phyloP scores from a whole-genome alignment of 768 basidiomycete species.

The Russula dissimulans region DNA sequence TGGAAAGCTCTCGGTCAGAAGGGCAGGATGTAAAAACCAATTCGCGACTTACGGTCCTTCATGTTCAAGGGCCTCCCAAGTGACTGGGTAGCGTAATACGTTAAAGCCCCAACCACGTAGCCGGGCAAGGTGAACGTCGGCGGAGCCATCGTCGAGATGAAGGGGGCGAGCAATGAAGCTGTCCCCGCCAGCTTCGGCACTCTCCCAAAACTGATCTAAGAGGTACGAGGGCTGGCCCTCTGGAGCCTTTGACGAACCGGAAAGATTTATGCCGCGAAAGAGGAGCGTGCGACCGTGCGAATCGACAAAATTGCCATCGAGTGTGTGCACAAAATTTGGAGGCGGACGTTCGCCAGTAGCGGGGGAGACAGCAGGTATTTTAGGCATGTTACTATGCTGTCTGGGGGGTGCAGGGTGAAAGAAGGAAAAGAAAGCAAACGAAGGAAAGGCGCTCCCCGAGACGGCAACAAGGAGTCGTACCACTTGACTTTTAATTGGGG shows the following conservation, averaged over 20 bases:
- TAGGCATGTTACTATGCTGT: conserved; percentile 36
- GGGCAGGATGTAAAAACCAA: neutral
- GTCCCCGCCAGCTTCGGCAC: conserved; percentile 56
- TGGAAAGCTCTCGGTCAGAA: conserved; percentile 26
- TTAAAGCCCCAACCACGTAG: conserved; percentile 93
- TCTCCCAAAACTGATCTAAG: conserved; percentile 74
- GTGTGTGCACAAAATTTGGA: conserved; percentile 54
- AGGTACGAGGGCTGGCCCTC: conserved; percentile 56
- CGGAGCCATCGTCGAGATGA: conserved; percentile 74
- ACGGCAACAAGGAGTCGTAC: conserved; percentile 14
- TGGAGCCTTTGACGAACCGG: conserved; percentile 83
- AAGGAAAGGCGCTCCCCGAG: neutral
- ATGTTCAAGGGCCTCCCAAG: conserved; percentile 94
- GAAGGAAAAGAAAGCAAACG: neutral
- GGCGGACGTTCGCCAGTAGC: conserved; percentile 42
- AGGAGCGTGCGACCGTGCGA: conserved; percentile 65
- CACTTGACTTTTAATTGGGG: conserved; percentile 1
- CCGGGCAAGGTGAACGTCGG: conserved; percentile 79
- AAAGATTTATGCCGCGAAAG: conserved; percentile 91
- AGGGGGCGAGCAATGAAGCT: conserved; percentile 74
- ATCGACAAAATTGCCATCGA: conserved; percentile 64
- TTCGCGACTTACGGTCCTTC: conserved; percentile 76
- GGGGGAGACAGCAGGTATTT: conserved; percentile 48
- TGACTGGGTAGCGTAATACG: conserved; percentile 70
- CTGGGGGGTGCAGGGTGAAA: neutral